Percentiles rank a stretch among this genome's conserved stretches.
Conservation (phyloP, 352 stramenopile genomes). For the Saprolegnia diclina region DNA sequence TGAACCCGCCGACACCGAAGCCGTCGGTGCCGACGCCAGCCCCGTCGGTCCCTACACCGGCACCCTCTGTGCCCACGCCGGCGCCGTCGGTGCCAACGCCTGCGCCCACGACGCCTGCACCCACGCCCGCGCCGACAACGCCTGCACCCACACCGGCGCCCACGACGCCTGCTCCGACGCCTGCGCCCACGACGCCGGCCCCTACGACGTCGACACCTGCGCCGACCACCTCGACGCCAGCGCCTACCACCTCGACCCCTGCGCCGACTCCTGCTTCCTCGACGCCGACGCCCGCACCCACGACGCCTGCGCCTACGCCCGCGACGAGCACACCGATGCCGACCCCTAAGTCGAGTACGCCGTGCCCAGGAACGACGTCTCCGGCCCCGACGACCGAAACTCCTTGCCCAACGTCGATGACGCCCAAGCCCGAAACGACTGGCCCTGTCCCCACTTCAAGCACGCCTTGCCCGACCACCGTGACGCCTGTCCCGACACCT, state of each 20-base stretch:
- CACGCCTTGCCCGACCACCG: background rate
- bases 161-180: constrained; percentile 1
- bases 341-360: too few species aligned
- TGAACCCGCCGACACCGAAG: background rate
- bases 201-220: constrained; percentile 23
- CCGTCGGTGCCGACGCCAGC: background rate
- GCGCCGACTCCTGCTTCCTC: constrained; percentile 17
- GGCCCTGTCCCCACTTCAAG: too few species aligned
- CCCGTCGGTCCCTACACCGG: background rate
- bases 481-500: background rate
- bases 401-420: background rate
- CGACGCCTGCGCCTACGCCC: constrained; percentile 5
- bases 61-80: constrained; percentile 11
- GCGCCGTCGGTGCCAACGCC: constrained; percentile 18
- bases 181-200: constrained; percentile 4
- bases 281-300: constrained; percentile 1
- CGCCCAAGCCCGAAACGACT: too few species aligned
- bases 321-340: background rate
- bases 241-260: constrained; percentile 26
- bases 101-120: constrained; percentile 21
- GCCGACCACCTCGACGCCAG: constrained; percentile 26
- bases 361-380: too few species aligned
- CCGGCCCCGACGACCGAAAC: too few species aligned
- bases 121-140: constrained; percentile 26
- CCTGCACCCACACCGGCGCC: constrained; percentile 25